Evolutionary conservation across 2,329 filamentous ascomycete genomes (phyloP).

Genomic region (Mycosphaerella sp.): DNA sequence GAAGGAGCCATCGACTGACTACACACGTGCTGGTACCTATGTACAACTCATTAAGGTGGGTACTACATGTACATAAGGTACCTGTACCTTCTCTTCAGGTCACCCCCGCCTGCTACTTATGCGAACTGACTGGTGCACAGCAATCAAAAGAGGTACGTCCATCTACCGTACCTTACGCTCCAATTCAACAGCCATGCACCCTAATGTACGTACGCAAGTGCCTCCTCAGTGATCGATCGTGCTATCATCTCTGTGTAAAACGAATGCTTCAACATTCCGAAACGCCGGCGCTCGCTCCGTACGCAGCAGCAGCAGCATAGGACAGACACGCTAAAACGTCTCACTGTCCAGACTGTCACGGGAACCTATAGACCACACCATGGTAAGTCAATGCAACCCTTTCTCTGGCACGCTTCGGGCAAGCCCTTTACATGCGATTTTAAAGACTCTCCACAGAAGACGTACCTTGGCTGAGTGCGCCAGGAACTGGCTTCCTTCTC

Average conservation of each 20-base stretch:
- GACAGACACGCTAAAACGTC: conserved; percentile 14
- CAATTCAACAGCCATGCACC: too few relatives aligned
- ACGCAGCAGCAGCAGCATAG: neutral
- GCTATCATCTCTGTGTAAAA: neutral
- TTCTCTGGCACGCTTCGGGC: neutral
- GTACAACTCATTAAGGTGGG: too few relatives aligned
- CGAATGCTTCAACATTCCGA: neutral
- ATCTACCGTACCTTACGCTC: too few relatives aligned
- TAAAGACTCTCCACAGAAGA: conserved; percentile 6
- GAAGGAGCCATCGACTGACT: too few relatives aligned
- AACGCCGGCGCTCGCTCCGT: conserved; percentile 1
- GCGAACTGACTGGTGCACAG: too few relatives aligned
- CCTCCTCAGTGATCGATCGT: neutral
- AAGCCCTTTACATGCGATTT: conserved; percentile 1
- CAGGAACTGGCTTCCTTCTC: conserved; percentile 27
- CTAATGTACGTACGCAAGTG: neutral
- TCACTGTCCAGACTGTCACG: conserved; percentile 21
- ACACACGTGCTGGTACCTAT: too few relatives aligned
- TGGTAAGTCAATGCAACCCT: neutral
- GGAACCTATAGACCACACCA: conserved; percentile 11
- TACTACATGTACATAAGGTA: too few relatives aligned
- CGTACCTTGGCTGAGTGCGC: conserved; percentile 20
- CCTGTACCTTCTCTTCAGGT: too few relatives aligned
- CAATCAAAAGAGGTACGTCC: too few relatives aligned
- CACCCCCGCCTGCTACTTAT: too few relatives aligned